These are phyloP conservation scores for Geotrichum restrictum DNA, from an alignment of 1,139 yeast genomes.

Conservation along the genomic window DNA sequence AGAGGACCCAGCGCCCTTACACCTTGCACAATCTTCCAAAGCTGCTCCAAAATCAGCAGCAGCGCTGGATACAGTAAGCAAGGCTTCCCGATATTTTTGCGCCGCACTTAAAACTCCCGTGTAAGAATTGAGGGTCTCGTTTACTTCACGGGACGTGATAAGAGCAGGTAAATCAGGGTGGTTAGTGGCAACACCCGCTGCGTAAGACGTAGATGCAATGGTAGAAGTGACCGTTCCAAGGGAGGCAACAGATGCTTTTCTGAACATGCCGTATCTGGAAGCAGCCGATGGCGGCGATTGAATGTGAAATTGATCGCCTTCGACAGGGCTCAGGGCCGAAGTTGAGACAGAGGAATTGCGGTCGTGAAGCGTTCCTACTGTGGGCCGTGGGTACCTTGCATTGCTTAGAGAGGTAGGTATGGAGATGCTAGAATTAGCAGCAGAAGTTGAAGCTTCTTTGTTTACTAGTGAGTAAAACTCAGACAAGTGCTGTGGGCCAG, in stretches of 20 bases:
- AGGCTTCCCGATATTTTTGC: constrained; percentile 48
- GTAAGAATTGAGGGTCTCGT: constrained; percentile 47
- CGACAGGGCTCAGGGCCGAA: constrained; percentile 9
- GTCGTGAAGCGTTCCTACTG: constrained; percentile 8
- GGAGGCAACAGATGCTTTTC: constrained; percentile 31
- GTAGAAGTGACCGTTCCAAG: constrained; percentile 21
- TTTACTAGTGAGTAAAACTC: constrained; percentile 14
- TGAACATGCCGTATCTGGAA: constrained; percentile 17
- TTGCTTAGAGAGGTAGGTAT: constrained; percentile 41
- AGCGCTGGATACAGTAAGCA: constrained; percentile 52
- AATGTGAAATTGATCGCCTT: constrained; percentile 21
- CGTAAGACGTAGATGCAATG: constrained; percentile 23
- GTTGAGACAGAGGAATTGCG: constrained; percentile 5
- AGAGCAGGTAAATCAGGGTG: constrained; percentile 54
- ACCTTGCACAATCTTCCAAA: constrained; percentile 63
- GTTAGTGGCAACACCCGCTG: constrained; percentile 22
- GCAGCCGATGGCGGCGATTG: not conserved
- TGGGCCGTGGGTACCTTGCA: constrained; percentile 16
- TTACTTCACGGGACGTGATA: constrained; percentile 57
- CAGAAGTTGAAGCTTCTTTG: constrained; percentile 3
- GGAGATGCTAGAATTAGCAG: not conserved
- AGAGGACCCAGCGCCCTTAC: constrained; percentile 60
- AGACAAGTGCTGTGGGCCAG: constrained; percentile 9
- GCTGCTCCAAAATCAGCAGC: constrained; percentile 74
- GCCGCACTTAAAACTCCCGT: constrained; percentile 51